These are phyloP conservation scores for Ceratobasidium papillatum DNA, from an alignment of 1,284 basidiomycete species.

Conservation along the genomic window DNA sequence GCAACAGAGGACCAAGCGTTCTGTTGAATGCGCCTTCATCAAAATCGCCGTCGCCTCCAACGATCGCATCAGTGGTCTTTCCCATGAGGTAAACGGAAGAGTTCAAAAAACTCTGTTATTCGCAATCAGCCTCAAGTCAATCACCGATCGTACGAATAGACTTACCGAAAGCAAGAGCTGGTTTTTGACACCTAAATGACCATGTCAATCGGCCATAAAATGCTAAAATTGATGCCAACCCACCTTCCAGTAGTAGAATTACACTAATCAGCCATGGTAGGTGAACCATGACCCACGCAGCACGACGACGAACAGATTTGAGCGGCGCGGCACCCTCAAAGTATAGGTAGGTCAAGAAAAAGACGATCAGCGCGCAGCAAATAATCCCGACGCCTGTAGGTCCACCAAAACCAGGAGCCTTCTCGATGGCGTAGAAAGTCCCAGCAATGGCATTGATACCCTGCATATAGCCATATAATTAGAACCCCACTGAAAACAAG, in stretches of 20 bases:
- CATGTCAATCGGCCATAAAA: neutral
- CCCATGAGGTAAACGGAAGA: neutral
- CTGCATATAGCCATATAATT: neutral
- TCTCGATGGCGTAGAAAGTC: conserved; percentile 19
- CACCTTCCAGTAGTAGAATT: conserved; percentile 29
- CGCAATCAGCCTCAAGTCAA: neutral
- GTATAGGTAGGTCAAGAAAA: conserved; percentile 35
- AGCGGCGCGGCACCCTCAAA: conserved; percentile 38
- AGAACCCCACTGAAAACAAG: neutral
- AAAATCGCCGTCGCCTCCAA: neutral
- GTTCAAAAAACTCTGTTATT: conserved; percentile 23
- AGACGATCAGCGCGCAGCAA: conserved; percentile 21
- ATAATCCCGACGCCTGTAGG: neutral
- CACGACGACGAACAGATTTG: conserved; percentile 23
- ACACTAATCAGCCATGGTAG: conserved; percentile 29
- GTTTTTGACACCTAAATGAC: conserved; percentile 25
- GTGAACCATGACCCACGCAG: conserved; percentile 28
- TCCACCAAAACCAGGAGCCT: conserved; percentile 21
- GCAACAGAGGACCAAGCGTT: neutral
- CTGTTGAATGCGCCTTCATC: neutral
- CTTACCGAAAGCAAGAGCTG: conserved; percentile 35
- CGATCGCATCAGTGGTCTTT: neutral
- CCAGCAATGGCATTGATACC: conserved; percentile 35
- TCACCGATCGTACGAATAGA: neutral
- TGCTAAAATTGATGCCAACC: neutral